phyloP scores from a whole-genome alignment of 2,329 filamentous ascomycete species.

The Monilinia fructigena region DNA sequence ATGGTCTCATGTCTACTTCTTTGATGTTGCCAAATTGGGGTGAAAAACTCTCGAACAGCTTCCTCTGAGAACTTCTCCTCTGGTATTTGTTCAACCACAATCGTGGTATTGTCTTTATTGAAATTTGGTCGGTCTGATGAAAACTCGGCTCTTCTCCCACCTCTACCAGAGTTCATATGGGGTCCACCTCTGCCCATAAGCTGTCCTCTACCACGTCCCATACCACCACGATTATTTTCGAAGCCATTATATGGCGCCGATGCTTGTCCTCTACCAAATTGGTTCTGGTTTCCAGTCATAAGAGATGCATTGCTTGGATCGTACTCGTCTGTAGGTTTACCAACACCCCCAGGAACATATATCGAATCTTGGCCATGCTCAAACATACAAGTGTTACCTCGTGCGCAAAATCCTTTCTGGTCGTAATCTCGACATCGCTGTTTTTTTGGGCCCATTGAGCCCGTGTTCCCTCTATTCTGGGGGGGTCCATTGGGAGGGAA shows the following conservation, averaged over 20 bases:
- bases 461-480: background rate
- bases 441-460: conserved; percentile 31
- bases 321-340: conserved; percentile 48
- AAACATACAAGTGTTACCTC: conserved; percentile 65
- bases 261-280: conserved; percentile 23
- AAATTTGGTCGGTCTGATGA: conserved; percentile 62
- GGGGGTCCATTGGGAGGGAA: conserved; percentile 33
- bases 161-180: conserved; percentile 27
- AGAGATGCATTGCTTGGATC: conserved; percentile 56
- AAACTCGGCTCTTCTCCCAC: conserved; percentile 51
- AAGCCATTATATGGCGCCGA: conserved; percentile 9
- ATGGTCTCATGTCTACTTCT: conserved; percentile 63
- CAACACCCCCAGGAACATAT: conserved; percentile 37
- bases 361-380: conserved; percentile 63
- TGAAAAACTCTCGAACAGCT: conserved; percentile 66
- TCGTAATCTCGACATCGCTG: conserved; percentile 67
- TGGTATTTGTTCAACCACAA: conserved; percentile 78
- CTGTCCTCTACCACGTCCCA: conserved; percentile 40
- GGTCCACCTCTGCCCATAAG: conserved; percentile 33
- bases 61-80: conserved; percentile 67
- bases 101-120: conserved; percentile 62
- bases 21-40: conserved; percentile 66
- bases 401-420: conserved; percentile 67
- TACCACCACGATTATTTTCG: conserved; percentile 30
- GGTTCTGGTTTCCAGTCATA: conserved; percentile 35